Conservation (phyloP, 768 basidiomycete genomes). For the Tricholoma sp. region DNA sequence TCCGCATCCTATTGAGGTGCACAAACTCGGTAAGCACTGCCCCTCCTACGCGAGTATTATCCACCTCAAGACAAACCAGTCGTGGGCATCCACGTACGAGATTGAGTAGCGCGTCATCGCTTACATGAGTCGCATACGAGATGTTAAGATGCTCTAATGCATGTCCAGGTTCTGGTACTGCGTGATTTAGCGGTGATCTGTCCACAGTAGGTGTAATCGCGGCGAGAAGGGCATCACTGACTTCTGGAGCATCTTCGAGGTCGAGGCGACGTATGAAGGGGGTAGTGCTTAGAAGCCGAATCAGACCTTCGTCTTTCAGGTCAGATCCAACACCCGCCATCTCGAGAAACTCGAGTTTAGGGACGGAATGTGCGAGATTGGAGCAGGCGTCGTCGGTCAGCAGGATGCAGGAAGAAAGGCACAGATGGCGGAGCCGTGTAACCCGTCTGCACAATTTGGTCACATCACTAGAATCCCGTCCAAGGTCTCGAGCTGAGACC, state of each 20-base stretch:
- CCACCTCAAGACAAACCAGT: constrained; percentile 68
- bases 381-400: constrained; percentile 75
- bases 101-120: constrained; percentile 55
- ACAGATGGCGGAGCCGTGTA: constrained; percentile 69
- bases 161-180: constrained; percentile 49
- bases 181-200: constrained; percentile 1
- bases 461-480: constrained; percentile 49
- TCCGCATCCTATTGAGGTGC: constrained; percentile 42
- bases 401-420: constrained; percentile 62
- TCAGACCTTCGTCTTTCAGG: constrained; percentile 68
- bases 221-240: constrained; percentile 69
- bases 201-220: constrained; percentile 47
- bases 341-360: constrained; percentile 73
- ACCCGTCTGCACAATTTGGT: constrained; percentile 52
- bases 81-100: constrained; percentile 62
- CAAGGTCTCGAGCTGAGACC: constrained; percentile 59
- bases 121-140: constrained; percentile 61
- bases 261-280: constrained; percentile 73
- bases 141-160: constrained; percentile 68
- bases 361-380: constrained; percentile 65
- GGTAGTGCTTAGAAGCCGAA: constrained; percentile 63
- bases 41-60: constrained; percentile 70
- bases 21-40: constrained; percentile 66
- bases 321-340: constrained; percentile 69
- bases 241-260: constrained; percentile 75